A percentile compares a stretch with the other conserved stretches of the same genome.
These are phyloP conservation scores for Artemisia tridentata DNA, from an alignment of 129 eudicot species.

Conservation along the genomic window DNA sequence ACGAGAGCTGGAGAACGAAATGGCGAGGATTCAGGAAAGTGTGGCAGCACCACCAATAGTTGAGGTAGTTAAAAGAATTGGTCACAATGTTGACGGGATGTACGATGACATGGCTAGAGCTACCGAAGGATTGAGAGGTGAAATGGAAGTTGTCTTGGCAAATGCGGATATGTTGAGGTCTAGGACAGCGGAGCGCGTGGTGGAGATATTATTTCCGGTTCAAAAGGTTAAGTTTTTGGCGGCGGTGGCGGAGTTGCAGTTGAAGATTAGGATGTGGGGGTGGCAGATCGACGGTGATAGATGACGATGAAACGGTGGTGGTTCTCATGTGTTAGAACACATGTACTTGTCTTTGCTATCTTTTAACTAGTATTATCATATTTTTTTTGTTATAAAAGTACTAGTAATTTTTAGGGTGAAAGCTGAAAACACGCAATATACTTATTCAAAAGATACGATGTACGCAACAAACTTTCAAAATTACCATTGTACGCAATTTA, in stretches of 20 bases:
- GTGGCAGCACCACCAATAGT: slow-evolving; percentile 58
- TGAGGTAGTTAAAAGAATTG: slow-evolving; percentile 18
- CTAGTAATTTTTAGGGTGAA: too few relatives aligned
- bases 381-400: too few relatives aligned
- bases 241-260: slow-evolving; percentile 46
- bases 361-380: too few relatives aligned
- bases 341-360: too few relatives aligned
- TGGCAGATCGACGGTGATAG: slow-evolving; percentile 27
- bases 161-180: slow-evolving; percentile 58
- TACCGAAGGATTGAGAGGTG: slow-evolving; percentile 30
- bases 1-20: slow-evolving; percentile 24
- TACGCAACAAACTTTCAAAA: too few relatives aligned
- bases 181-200: slow-evolving; percentile 48
- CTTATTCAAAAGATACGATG: too few relatives aligned
- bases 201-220: slow-evolving; percentile 44
- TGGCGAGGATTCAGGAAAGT: slow-evolving; percentile 59
- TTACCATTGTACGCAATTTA: too few relatives aligned
- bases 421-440: too few relatives aligned
- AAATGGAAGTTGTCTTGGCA: slow-evolving; percentile 40
- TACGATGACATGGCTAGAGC: slow-evolving; percentile 22
- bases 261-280: slow-evolving; percentile 39
- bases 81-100: neutral
- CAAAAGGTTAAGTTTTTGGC: slow-evolving; percentile 53
- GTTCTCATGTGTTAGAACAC: too few relatives aligned
- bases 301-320: neutral